Evolutionary conservation across 1,284 basidiomycete genomes (phyloP).

Genomic region (Irpex lacteus): DNA sequence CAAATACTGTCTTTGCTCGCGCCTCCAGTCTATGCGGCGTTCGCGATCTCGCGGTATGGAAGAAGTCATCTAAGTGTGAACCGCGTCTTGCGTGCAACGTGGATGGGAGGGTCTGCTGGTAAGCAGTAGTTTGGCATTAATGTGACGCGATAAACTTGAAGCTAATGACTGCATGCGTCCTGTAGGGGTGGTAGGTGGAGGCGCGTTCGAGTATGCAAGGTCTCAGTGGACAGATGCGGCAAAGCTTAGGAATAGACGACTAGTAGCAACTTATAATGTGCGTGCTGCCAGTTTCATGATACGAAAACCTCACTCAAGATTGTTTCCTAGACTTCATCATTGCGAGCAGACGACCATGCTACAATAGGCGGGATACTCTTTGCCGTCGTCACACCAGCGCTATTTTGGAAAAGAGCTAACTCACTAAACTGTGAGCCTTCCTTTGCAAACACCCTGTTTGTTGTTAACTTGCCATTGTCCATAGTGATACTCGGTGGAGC

Average conservation of each 20-base stretch:
- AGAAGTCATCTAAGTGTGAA: slow-evolving; percentile 53
- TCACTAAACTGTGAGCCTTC: slow-evolving; percentile 48
- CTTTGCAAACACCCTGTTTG: background rate
- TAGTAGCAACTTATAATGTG: slow-evolving; percentile 56
- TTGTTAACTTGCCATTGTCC: background rate
- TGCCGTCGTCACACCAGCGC: slow-evolving; percentile 58
- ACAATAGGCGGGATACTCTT: slow-evolving; percentile 65
- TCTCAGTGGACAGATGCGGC: slow-evolving; percentile 39
- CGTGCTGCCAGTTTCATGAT: slow-evolving; percentile 11
- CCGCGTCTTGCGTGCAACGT: slow-evolving; percentile 62
- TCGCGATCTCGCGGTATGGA: slow-evolving; percentile 51
- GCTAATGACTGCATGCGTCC: slow-evolving; percentile 4
- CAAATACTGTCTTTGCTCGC: slow-evolving; percentile 58
- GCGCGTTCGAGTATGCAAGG: slow-evolving; percentile 42
- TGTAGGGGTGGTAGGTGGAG: slow-evolving; percentile 38
- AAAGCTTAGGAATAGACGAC: slow-evolving; percentile 38
- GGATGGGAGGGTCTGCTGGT: slow-evolving; percentile 64
- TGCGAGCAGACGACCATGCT: slow-evolving; percentile 66
- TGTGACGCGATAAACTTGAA: background rate
- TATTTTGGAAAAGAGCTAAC: slow-evolving; percentile 65
- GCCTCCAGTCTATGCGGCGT: slow-evolving; percentile 55
- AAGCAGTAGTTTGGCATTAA: slow-evolving; percentile 13
- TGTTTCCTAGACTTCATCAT: slow-evolving; percentile 43
- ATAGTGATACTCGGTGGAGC: slow-evolving; percentile 69
- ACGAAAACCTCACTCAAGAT: background rate